These are phyloP conservation scores for Fusarium sulawesiense DNA, from an alignment of 2,329 filamentous ascomycete genomes.

Conservation along the genomic window DNA sequence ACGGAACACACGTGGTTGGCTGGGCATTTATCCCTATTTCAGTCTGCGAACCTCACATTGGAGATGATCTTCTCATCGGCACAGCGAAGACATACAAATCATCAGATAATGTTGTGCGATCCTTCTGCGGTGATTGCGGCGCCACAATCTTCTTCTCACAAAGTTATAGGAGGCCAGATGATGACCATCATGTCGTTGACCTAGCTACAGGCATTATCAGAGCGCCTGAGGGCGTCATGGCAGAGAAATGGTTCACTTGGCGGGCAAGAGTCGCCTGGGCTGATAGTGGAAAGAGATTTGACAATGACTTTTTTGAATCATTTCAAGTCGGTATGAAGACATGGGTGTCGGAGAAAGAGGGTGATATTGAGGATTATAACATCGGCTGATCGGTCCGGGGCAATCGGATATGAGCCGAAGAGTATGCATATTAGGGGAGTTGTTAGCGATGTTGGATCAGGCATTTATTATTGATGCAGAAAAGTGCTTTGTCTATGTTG, in stretches of 20 bases:
- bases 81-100: constrained; percentile 58
- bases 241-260: constrained; percentile 61
- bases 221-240: constrained; percentile 57
- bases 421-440: constrained; percentile 5
- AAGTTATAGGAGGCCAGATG: constrained; percentile 44
- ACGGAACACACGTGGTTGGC: constrained; percentile 55
- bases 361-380: constrained; percentile 45
- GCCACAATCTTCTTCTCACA: constrained; percentile 56
- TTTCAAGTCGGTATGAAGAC: constrained; percentile 53
- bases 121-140: constrained; percentile 61
- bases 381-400: constrained; percentile 43
- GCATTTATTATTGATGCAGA: constrained; percentile 8
- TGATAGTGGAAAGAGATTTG: constrained; percentile 53
- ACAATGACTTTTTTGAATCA: constrained; percentile 51
- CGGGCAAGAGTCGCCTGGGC: constrained; percentile 51
- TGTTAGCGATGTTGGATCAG: not conserved
- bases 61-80: constrained; percentile 53
- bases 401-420: constrained; percentile 34
- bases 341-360: constrained; percentile 54
- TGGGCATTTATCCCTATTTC: constrained; percentile 58
- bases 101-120: constrained; percentile 53
- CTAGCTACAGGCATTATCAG: constrained; percentile 58
- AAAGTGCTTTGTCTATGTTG: not conserved
- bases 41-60: constrained; percentile 52
- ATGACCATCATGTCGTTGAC: constrained; percentile 54